Evolutionary conservation across 129 eudicot species (phyloP), one percentile per base, ranked within the genome.

Genomic region (Logfia minima): DNA sequence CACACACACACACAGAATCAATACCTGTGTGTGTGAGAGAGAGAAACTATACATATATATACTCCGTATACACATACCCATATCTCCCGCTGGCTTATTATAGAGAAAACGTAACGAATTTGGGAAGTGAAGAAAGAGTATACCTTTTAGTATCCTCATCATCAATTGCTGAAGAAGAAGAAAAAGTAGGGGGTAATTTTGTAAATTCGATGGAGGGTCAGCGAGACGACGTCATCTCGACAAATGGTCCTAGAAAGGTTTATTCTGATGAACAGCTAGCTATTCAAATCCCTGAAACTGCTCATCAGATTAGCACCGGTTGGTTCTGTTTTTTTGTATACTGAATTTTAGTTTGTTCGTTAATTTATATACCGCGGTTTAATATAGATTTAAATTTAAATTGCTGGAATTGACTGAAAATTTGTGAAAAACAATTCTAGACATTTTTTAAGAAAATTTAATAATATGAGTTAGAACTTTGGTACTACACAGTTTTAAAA

Each of bases 271-370:
- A 80, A 5, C 77, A 77, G 18, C 22, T 77, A 41, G 80, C 58
- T 66, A 81, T 88, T 70, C 86, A 90, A 24, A 76, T 88, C 35
- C 96, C 98, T 4, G 96, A 93, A 28, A 93, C 98, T 39, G 98
- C 98, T 76, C 98, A 93, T 74, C 95, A 93, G 79, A 93, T 93
- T 66, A 90, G 95, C 76, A 83, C 75, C 19, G 98, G 98, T 93
- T 23, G 39, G 53, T 75, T 66, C 60, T 1, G 21, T 62, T 78
- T 63, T 34, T 34, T 4, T 5, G 0, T 26, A 19, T n/a, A n/a
- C 24, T 71, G 22, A 37, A 23, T 74, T 56, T 67, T 3, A 55
- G 31, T 41, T 55, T 24, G 0, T 77, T 21, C 1, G 2, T 52
- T 1, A 9, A 52, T 16, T 29, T 3, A 10, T 13, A 21, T 73